A percentile compares a stretch with the other conserved stretches of the same genome.
Evolutionary conservation across 768 basidiomycete species (phyloP).

Genomic region (Lactarius akahatsu): DNA sequence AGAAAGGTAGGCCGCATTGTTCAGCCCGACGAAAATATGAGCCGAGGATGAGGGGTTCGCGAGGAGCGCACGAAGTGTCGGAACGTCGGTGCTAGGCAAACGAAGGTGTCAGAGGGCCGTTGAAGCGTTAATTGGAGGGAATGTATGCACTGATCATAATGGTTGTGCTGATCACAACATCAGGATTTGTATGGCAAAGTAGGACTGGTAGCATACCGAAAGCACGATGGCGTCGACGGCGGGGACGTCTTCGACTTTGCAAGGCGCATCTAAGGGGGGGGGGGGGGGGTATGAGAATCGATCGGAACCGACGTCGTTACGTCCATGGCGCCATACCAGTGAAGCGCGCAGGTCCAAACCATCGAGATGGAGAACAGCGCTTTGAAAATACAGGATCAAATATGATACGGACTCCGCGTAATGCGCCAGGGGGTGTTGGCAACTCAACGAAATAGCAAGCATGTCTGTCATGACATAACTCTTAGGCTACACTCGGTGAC

Average conservation of each 20-base stretch:
- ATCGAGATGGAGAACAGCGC: conserved; percentile 38
- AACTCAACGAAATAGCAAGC: conserved; percentile 44
- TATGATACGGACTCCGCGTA: conserved; percentile 40
- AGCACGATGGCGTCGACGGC: conserved; percentile 51
- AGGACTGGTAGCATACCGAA: conserved; percentile 38
- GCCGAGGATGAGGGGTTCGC: conserved; percentile 31
- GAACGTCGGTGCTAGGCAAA: conserved; percentile 36
- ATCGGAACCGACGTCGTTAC: too few relatives aligned
- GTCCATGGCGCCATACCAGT: conserved; percentile 34
- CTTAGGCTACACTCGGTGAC: neutral
- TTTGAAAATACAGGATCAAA: conserved; percentile 42
- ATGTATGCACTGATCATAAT: conserved; percentile 39
- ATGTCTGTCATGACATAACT: conserved; percentile 31
- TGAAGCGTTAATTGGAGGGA: neutral
- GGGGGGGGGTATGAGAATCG: neutral
- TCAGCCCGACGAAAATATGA: conserved; percentile 48
- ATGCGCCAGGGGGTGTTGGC: conserved; percentile 36
- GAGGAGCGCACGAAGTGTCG: conserved; percentile 36
- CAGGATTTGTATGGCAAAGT: neutral
- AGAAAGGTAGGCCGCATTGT: conserved; percentile 40
- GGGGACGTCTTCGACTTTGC: conserved; percentile 45
- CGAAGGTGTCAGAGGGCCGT: neutral
- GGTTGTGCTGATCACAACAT: conserved; percentile 35
- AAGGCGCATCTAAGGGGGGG: conserved; percentile 37
- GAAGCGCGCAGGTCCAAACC: conserved; percentile 36